phyloP scores from a whole-genome alignment of 495 filamentous ascomycete genomes.

The Penicillium taxi region DNA sequence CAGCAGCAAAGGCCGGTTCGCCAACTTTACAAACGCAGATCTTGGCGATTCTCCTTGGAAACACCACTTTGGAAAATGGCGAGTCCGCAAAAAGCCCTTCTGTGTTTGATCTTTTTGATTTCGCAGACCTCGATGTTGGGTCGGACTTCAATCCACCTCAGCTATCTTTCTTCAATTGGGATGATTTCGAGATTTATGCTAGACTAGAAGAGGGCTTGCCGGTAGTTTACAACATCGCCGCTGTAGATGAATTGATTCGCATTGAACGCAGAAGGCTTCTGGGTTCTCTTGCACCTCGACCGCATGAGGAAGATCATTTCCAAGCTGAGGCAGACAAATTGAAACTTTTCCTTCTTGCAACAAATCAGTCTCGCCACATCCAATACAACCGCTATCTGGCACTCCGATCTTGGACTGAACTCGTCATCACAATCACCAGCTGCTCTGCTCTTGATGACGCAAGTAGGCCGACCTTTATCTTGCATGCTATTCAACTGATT shows the following conservation, averaged over 20 bases:
- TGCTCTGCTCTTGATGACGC: constrained; percentile 64
- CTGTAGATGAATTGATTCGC: constrained; percentile 53
- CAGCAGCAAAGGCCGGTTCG: constrained; percentile 58
- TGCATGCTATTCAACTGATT: constrained; percentile 76
- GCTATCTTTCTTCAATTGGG: constrained; percentile 47
- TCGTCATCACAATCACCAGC: constrained; percentile 70
- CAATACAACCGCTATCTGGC: constrained; percentile 51
- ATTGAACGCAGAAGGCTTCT: constrained; percentile 45
- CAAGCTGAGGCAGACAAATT: constrained; percentile 50
- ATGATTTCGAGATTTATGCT: constrained; percentile 55
- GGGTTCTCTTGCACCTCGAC: constrained; percentile 40
- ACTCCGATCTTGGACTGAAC: constrained; percentile 71
- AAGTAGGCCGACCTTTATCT: constrained; percentile 61
- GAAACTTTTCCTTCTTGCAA: constrained; percentile 50
- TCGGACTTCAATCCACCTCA: constrained; percentile 41
- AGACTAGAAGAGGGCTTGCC: constrained; percentile 41
- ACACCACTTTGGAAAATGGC: constrained; percentile 53
- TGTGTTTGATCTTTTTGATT: constrained; percentile 91
- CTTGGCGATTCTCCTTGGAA: constrained; percentile 70
- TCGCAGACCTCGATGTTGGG: constrained; percentile 61
- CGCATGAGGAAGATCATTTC: constrained; percentile 50
- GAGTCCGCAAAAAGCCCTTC: constrained; percentile 57
- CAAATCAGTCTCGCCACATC: constrained; percentile 61
- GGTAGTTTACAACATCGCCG: constrained; percentile 49
- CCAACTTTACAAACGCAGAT: constrained; percentile 71